These are phyloP conservation scores for Cryptococcus sp. DNA, from an alignment of 1,284 basidiomycete species.

Conservation along the genomic window DNA sequence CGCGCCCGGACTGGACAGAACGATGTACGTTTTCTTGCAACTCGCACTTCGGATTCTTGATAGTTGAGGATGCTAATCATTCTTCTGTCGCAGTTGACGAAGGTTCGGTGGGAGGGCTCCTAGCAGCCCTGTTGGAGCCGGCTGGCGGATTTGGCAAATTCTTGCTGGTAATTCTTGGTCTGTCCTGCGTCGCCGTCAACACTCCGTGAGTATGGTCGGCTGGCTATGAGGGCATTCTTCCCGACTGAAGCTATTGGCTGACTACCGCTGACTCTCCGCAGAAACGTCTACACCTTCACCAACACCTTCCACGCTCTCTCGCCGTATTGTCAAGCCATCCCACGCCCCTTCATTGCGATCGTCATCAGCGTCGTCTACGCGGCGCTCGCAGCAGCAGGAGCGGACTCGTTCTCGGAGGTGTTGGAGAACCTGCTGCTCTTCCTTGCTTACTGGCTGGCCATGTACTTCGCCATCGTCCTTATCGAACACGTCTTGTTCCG, in stretches of 20 bases:
- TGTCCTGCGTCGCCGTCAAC: neutral
- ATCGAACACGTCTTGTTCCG: slow-evolving; percentile 54
- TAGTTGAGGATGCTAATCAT: too few species aligned
- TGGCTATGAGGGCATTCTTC: too few species aligned
- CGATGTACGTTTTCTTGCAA: too few species aligned
- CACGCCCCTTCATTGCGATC: slow-evolving; percentile 45
- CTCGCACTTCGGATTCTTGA: too few species aligned
- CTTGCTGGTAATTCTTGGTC: slow-evolving; percentile 29
- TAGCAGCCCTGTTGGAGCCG: slow-evolving; percentile 36
- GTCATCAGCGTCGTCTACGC: slow-evolving; percentile 27
- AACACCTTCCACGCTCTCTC: slow-evolving; percentile 52
- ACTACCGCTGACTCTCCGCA: slow-evolving; percentile 25
- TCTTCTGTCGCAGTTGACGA: neutral
- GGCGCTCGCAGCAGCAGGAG: slow-evolving; percentile 50
- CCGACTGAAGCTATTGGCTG: too few species aligned
- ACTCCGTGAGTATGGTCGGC: too few species aligned
- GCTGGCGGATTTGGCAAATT: slow-evolving; percentile 44
- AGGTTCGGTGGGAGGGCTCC: slow-evolving; percentile 37
- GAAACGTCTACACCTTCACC: slow-evolving; percentile 51
- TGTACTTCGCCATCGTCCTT: slow-evolving; percentile 39
- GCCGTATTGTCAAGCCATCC: slow-evolving; percentile 47
- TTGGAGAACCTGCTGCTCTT: slow-evolving; percentile 29
- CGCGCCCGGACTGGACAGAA: neutral
- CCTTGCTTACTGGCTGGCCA: slow-evolving; percentile 28
- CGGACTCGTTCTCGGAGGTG: slow-evolving; percentile 37